Percentiles rank a stretch among this genome's conserved stretches.
Conservation (phyloP, 1,284 basidiomycete species). For the Rhodofomes roseus region DNA sequence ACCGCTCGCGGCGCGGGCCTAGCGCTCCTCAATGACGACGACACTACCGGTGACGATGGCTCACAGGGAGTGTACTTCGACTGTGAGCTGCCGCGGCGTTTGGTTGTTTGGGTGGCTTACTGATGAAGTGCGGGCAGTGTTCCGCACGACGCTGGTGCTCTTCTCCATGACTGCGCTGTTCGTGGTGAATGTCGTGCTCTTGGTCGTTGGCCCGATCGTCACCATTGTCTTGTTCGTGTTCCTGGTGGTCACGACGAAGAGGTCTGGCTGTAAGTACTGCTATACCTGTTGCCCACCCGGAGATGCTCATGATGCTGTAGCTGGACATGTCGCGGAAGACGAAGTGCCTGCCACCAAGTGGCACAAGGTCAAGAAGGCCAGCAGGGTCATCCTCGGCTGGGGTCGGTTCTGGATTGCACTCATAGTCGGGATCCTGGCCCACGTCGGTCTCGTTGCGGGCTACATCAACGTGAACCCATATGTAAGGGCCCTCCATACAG, state of each 20-base stretch:
- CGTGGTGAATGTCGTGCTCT: slow-evolving; percentile 52
- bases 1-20: slow-evolving; percentile 50
- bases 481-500: slow-evolving; percentile 35
- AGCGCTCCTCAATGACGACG: slow-evolving; percentile 43
- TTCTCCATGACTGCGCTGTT: slow-evolving; percentile 50
- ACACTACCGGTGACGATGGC: slow-evolving; percentile 27
- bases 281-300: not conserved
- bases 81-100: slow-evolving; percentile 50
- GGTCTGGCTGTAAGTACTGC: slow-evolving; percentile 14
- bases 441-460: slow-evolving; percentile 44
- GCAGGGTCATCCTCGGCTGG: slow-evolving; percentile 26
- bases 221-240: slow-evolving; percentile 41
- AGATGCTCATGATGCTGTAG: not conserved
- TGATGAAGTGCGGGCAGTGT: slow-evolving; percentile 42
- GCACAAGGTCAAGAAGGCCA: slow-evolving; percentile 12
- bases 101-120: not conserved
- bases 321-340: not conserved
- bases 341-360: slow-evolving; percentile 1
- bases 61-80: slow-evolving; percentile 63
- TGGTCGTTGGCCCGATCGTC: slow-evolving; percentile 58
- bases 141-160: slow-evolving; percentile 50
- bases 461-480: slow-evolving; percentile 59
- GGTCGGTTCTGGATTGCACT: slow-evolving; percentile 60
- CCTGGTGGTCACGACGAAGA: slow-evolving; percentile 19
- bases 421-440: slow-evolving; percentile 39